Conservation (phyloP, 495 filamentous ascomycete species). For the Penicillium roqueforti region DNA sequence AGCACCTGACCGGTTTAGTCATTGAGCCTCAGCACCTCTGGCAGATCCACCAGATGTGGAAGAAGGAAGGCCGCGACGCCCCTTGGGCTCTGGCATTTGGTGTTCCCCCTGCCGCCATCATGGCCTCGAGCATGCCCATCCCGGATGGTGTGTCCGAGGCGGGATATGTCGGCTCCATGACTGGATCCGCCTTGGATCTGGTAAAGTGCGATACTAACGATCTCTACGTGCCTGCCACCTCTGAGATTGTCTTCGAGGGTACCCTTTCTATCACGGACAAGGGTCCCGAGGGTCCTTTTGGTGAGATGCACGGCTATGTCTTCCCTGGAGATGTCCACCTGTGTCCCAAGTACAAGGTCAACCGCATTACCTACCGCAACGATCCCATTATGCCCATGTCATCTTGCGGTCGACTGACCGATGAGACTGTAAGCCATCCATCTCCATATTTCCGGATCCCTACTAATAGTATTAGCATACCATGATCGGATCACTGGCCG, state of each 20-base stretch:
- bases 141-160: conserved; percentile 35
- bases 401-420: conserved; percentile 28
- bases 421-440: conserved; percentile 29
- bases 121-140: conserved; percentile 39
- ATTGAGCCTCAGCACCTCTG: conserved; percentile 32
- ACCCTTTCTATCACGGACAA: conserved; percentile 33
- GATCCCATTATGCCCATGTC: conserved; percentile 38
- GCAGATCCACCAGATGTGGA: conserved; percentile 38
- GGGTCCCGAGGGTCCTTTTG: conserved; percentile 35
- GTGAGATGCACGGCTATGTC: conserved; percentile 37
- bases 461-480: conserved; percentile 21
- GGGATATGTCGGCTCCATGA: conserved; percentile 37
- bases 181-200: conserved; percentile 32
- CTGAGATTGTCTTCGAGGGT: conserved; percentile 41
- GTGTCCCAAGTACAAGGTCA: conserved; percentile 33
- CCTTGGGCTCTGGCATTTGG: conserved; percentile 38
- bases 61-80: conserved; percentile 31
- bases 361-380: conserved; percentile 40
- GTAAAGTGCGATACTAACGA: conserved; percentile 42
- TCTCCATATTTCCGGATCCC: background rate
- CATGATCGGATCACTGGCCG: conserved; percentile 36
- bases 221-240: conserved; percentile 34
- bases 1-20: conserved; percentile 31
- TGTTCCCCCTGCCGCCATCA: conserved; percentile 39
- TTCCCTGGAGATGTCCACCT: conserved; percentile 30